Evolutionary conservation across 2,329 filamentous ascomycete species (phyloP), one percentile per base, ranked within the genome.

Genomic region (Coniochaeta pulveracea): DNA sequence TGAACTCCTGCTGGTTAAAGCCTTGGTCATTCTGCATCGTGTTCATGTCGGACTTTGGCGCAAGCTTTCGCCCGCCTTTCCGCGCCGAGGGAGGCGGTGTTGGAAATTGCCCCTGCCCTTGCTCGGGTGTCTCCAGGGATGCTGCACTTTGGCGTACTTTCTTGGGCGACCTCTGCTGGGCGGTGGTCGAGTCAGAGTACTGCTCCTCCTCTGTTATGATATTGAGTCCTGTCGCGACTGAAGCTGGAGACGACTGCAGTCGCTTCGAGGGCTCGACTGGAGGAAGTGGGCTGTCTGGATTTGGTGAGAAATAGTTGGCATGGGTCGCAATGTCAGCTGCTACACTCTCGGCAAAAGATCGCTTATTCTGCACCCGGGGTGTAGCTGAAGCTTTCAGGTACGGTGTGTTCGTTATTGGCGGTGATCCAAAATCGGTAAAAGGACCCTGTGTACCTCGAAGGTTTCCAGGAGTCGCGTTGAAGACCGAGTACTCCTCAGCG

Each of bases 401-500:
- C 10, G 59, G 56, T 40, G 50, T 58, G 35, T n/a, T n/a, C n/a
- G n/a, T n/a, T n/a, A n/a, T n/a, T n/a, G n/a, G n/a, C n/a, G 46
- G 54, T 42, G 47, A 48, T 14, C 51, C 46, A 45, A 64, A 63
- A 43, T 68, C 65, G 42, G 55, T 45, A 47, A 69, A 72, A 10
- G 55, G 50, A 37, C 50, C 58, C 36, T 61, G 57, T 26, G 57
- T 51, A 34, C 58, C 64, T 45, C 59, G 60, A 35, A 76, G 57
- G 47, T 74, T 72, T 30, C 69, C 72, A 11, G 73, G 73, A 7
- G 72, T 76, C n/a, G 65, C 58, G 55, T 75, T 73, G 59, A 78
- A 77, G 47, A 77, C 71, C 40, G 72, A 75, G 47, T 74, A 77
- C 42, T 77, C 72, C 48, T 77, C 71, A 42, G 72, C 71, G 57